These are phyloP conservation scores for Coleophoma cylindrospora DNA, from an alignment of 2,329 filamentous ascomycete species.

Conservation along the genomic window DNA sequence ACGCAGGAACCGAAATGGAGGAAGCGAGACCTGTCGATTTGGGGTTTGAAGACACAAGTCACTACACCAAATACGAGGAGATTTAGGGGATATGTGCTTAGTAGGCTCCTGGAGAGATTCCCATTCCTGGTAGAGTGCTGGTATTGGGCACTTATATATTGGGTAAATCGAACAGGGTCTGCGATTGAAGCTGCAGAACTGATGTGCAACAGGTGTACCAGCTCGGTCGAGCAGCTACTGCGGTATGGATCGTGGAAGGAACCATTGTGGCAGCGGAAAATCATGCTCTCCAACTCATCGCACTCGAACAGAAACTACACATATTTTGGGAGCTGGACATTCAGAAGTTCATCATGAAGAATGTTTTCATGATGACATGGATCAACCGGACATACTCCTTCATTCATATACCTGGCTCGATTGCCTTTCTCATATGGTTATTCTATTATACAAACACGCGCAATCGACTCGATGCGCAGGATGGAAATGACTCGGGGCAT, in stretches of 20 bases:
- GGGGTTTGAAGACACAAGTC: constrained; percentile 40
- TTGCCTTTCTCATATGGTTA: constrained; percentile 61
- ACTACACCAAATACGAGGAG: constrained; percentile 56
- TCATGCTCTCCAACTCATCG: constrained; percentile 64
- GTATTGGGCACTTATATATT: constrained; percentile 76
- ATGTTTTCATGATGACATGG: constrained; percentile 56
- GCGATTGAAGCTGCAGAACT: neutral
- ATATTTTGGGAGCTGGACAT: constrained; percentile 62
- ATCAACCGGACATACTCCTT: constrained; percentile 72
- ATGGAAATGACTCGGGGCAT: constrained; percentile 29
- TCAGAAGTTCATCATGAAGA: constrained; percentile 50
- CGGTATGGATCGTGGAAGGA: constrained; percentile 60
- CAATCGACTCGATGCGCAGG: constrained; percentile 39
- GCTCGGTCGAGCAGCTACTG: constrained; percentile 66
- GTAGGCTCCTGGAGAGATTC: constrained; percentile 58
- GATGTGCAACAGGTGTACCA: constrained; percentile 57
- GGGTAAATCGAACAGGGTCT: constrained; percentile 45
- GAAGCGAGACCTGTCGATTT: constrained; percentile 40
- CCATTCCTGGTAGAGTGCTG: constrained; percentile 71
- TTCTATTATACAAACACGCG: constrained; percentile 67
- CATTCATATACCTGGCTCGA: constrained; percentile 74
- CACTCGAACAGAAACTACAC: constrained; percentile 57
- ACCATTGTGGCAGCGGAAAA: constrained; percentile 64
- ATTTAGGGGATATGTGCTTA: constrained; percentile 55
- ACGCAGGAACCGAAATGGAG: constrained; percentile 41